Evolutionary conservation across 2,329 filamentous ascomycete genomes (phyloP).

Genomic region (Albophoma yamanashiensis): DNA sequence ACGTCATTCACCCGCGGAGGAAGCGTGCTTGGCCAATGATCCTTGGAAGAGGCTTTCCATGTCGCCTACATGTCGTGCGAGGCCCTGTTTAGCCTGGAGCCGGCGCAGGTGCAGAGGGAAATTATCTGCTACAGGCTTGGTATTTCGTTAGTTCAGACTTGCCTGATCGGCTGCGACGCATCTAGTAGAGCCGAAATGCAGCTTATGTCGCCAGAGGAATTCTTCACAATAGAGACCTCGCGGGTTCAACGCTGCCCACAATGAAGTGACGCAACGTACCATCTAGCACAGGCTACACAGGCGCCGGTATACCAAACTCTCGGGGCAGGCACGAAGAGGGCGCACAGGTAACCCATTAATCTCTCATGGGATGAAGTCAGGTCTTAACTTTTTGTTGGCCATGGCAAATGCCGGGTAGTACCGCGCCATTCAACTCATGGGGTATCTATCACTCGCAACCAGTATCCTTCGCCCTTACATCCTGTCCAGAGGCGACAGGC

Average conservation of each 20-base stretch:
- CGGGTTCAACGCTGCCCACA: neutral
- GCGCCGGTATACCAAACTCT: neutral
- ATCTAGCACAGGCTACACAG: neutral
- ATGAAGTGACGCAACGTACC: neutral
- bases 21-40: too few relatives aligned
- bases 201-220: neutral
- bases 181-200: neutral
- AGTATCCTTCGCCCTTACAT: conserved; percentile 1
- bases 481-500: conserved; percentile 63
- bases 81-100: neutral
- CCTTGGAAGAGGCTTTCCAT: neutral
- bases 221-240: neutral
- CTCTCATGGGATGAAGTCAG: neutral
- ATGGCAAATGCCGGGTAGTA: neutral
- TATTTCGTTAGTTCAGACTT: neutral
- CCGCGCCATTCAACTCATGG: neutral
- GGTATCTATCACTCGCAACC: neutral
- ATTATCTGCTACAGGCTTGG: neutral
- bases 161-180: neutral
- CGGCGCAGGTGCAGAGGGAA: neutral
- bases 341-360: neutral
- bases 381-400: neutral
- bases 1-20: too few relatives aligned
- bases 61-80: too few relatives aligned
- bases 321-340: neutral